phyloP scores from a whole-genome alignment of 352 stramenopile species.

The Phytopythium ostracodes region DNA sequence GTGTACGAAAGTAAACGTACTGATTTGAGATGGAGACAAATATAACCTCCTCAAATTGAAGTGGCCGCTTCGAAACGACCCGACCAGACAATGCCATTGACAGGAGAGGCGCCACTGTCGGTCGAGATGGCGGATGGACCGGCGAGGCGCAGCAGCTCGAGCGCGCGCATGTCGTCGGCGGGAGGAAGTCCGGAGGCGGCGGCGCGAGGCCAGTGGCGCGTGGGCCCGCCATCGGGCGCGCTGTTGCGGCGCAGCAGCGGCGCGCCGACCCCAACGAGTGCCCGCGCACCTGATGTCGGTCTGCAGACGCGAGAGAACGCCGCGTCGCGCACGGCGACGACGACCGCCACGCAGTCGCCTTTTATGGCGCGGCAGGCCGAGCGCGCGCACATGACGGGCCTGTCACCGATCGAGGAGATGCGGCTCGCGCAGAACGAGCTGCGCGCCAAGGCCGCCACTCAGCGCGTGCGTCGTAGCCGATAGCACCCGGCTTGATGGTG shows the following conservation, averaged over 20 bases:
- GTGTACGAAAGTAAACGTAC: too few relatives aligned
- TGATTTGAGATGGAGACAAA: too few relatives aligned
- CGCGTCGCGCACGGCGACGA: conserved; percentile 7
- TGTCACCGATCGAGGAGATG: conserved; percentile 86
- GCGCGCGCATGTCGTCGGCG: background rate
- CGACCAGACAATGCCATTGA: background rate
- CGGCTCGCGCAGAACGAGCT: conserved; percentile 76
- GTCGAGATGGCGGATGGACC: background rate
- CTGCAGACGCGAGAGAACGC: background rate
- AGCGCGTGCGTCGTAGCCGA: conserved; percentile 25
- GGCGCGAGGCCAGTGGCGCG: background rate
- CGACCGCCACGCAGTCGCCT: conserved; percentile 30
- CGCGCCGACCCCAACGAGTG: background rate
- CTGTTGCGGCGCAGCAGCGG: conserved; percentile 6
- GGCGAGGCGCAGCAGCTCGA: conserved; percentile 4
- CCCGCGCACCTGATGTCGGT: background rate
- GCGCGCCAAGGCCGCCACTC: conserved; percentile 59
- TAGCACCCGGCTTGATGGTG: background rate
- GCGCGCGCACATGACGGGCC: conserved; percentile 57
- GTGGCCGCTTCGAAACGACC: background rate
- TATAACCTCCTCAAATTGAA: conserved; percentile 1
- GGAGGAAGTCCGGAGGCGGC: background rate
- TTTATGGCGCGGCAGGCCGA: conserved; percentile 80
- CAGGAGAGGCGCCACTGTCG: background rate
- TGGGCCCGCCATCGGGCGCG: background rate